phyloP scores from a whole-genome alignment of 108 stramenopile species.

The Pseudonitzschia multiseries region DNA sequence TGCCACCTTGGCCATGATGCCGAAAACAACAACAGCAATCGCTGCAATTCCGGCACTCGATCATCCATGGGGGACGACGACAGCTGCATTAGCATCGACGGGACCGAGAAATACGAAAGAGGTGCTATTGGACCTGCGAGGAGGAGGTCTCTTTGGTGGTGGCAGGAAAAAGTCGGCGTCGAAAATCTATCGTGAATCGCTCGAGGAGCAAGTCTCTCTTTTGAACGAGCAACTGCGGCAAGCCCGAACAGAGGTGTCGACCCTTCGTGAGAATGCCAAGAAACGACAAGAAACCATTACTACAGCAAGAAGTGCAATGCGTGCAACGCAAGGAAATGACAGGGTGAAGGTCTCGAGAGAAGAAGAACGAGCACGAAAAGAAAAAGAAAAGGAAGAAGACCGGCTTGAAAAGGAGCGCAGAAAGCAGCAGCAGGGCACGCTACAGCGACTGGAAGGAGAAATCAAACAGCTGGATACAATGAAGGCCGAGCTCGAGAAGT shows the following conservation, averaged over 20 bases:
- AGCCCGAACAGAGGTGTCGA: constrained; percentile 36
- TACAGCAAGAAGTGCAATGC: neutral
- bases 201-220: constrained; percentile 39
- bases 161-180: neutral
- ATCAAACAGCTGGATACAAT: constrained; percentile 24
- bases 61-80: neutral
- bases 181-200: constrained; percentile 26
- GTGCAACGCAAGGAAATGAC: neutral
- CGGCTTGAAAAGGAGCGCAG: constrained; percentile 10
- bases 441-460: constrained; percentile 16
- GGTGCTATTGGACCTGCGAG: neutral
- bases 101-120: neutral
- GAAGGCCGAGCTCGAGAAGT: constrained; percentile 26
- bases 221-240: constrained; percentile 41
- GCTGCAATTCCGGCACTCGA: neutral
- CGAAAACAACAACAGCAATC: neutral
- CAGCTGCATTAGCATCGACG: neutral
- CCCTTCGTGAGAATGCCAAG: constrained; percentile 24
- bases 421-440: constrained; percentile 10
- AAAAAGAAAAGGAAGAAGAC: constrained; percentile 2
- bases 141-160: constrained; percentile 14
- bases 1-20: neutral
- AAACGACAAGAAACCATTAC: constrained; percentile 1
- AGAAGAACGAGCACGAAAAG: neutral
- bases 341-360: neutral